Conservation (phyloP, 768 basidiomycete genomes). For the Kwoniella dejecticola region DNA sequence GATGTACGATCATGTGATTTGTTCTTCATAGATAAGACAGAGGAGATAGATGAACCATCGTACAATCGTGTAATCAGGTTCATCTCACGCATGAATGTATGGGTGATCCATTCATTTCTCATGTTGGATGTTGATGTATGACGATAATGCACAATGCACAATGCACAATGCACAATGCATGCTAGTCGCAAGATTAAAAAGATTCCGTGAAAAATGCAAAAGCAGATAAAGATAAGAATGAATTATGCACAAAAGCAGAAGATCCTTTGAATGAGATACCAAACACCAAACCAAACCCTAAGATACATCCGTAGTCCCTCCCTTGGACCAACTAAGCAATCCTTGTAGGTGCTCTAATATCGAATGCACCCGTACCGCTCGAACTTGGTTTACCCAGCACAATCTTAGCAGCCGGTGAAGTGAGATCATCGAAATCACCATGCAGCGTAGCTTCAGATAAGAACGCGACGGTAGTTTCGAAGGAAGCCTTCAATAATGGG, state of each 20-base stretch:
- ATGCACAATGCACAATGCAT: too few relatives aligned
- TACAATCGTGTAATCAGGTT: too few relatives aligned
- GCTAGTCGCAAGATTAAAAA: too few relatives aligned
- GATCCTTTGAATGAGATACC: background rate
- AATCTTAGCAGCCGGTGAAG: constrained; percentile 86
- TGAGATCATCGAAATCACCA: constrained; percentile 92
- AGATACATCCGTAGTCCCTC: too few relatives aligned
- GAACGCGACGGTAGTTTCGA: constrained; percentile 92
- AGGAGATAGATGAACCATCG: too few relatives aligned
- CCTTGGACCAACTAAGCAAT: too few relatives aligned
- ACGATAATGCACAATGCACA: too few relatives aligned
- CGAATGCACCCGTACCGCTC: constrained; percentile 95
- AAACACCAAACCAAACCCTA: too few relatives aligned
- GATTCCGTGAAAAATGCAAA: background rate
- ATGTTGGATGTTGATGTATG: too few relatives aligned
- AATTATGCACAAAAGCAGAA: background rate
- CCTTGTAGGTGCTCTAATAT: constrained; percentile 60
- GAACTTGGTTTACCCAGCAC: constrained; percentile 81
- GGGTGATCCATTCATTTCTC: too few relatives aligned
- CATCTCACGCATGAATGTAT: too few relatives aligned
- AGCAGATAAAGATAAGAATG: background rate
- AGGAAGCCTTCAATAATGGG: constrained; percentile 95
- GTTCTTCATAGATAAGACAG: too few relatives aligned
- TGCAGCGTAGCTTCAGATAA: constrained; percentile 89
- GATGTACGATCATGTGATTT: constrained; percentile 46